Base-by-base conservation (phyloP, 805 yeast genomes). In the Saturnispora kantuleensis region DNA sequence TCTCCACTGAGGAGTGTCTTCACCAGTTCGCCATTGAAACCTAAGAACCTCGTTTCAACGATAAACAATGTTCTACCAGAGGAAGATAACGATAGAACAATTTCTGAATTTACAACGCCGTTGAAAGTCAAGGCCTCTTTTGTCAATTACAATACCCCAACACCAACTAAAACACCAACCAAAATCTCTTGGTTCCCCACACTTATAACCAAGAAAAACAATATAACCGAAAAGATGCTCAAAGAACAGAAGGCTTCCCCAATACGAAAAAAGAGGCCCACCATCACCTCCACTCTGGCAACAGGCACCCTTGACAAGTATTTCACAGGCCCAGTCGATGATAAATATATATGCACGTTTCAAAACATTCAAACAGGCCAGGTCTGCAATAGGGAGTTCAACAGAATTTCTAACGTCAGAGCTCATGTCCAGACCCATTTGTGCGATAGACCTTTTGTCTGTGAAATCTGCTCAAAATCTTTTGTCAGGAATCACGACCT, bases 341-440 rank as follows among this genome's bases (percentile, higher is more conserved):
- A 81, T 48, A 68, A 73, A 29, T 94, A 74, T 65, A 71, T 79
- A 32, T 93, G 99, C 63, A 70, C 74, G 47, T 90, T 70, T 62
- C 42, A 46, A 10, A 46, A 47, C 38, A 42, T 41, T 21, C 47
- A 48, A 36, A 34, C 47, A n/a, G 45, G 41, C 28, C 75, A 82
- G 12, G 71, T 71, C 44, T 93, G 99, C 65, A 83, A 84, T 9
- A 88, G 93, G 64, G 67, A 73, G 44, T 90, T 93, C 64, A 79
- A 88, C 7, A 72, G 98, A 57, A 71, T 96, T 39, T 94, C 94
- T 63, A 93, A 93, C 56, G 86, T 87, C 10, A 70, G 97, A 50
- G 86, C 96, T 0, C 99, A 93, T 62, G 89, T 93, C 46, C 98
- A 93, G 60, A 93, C 98, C 0, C 99, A 93, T 68, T 65, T 93